These are phyloP conservation scores for Arthroderma sp. DNA, from an alignment of 2,329 filamentous ascomycete species.

Conservation along the genomic window DNA sequence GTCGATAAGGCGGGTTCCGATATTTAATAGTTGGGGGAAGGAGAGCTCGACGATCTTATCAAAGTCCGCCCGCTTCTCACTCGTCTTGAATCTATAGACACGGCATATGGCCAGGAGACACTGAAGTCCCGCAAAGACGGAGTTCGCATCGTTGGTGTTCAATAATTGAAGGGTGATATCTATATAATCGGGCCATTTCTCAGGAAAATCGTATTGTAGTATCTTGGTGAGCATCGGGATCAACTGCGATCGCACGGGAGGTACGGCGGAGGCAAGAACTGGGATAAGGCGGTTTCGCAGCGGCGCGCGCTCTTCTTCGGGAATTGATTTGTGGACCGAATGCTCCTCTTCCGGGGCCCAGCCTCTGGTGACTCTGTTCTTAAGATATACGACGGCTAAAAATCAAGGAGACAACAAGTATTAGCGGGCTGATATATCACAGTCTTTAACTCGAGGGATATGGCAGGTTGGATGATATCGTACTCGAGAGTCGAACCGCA, in stretches of 20 bases:
- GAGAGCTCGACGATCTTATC: conserved; percentile 86
- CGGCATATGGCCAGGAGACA: conserved; percentile 90
- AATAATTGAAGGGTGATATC: conserved; percentile 82
- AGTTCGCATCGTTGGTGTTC: conserved; percentile 70
- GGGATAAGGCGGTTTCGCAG: conserved; percentile 83
- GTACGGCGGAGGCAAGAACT: conserved; percentile 66
- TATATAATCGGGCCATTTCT: conserved; percentile 88
- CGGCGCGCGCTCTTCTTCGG: conserved; percentile 76
- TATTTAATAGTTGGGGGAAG: conserved; percentile 74
- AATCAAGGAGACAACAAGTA: conserved; percentile 6
- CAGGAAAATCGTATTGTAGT: conserved; percentile 87
- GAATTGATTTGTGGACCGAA: conserved; percentile 59
- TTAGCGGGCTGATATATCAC: background rate
- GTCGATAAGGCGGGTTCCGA: conserved; percentile 77
- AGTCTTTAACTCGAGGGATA: conserved; percentile 13
- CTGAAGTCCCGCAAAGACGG: conserved; percentile 85
- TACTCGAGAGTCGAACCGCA: conserved; percentile 79
- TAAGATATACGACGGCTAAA: conserved; percentile 87
- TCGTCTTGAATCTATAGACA: conserved; percentile 86
- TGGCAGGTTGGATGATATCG: conserved; percentile 24
- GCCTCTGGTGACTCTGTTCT: conserved; percentile 88
- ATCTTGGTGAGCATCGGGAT: conserved; percentile 92
- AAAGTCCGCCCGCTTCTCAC: conserved; percentile 70
- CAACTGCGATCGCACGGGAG: conserved; percentile 79
- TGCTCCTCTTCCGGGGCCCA: conserved; percentile 72